phyloP scores from a whole-genome alignment of 441 rosid species.

The Populus hybrid region DNA sequence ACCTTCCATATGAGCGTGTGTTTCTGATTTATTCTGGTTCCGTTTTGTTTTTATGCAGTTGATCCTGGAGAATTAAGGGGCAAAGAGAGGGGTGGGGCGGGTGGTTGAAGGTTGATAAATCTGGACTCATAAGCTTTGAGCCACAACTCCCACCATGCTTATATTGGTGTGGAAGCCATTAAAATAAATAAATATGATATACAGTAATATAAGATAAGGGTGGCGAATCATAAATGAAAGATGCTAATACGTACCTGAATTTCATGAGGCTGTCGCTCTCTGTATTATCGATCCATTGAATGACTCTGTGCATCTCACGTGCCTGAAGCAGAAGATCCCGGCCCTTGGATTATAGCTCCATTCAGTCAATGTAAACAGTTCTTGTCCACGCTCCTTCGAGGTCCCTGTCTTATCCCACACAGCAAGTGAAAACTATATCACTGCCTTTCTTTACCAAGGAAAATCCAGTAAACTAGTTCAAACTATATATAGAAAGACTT shows the following conservation, averaged over 20 bases:
- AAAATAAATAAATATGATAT: too few relatives aligned
- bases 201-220: neutral
- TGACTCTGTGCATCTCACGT: neutral
- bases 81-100: neutral
- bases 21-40: too few relatives aligned
- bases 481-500: too few relatives aligned
- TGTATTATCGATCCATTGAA: too few relatives aligned
- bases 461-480: too few relatives aligned
- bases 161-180: neutral
- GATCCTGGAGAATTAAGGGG: neutral
- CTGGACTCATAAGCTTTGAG: neutral
- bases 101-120: neutral
- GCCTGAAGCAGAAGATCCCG: too few relatives aligned
- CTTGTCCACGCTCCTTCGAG: neutral
- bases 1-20: slow-evolving; percentile 68
- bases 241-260: neutral
- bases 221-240: neutral
- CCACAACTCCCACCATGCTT: neutral
- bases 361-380: too few relatives aligned
- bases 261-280: too few relatives aligned
- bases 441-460: too few relatives aligned
- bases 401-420: neutral
- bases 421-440: too few relatives aligned
- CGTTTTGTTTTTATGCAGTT: neutral
- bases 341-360: too few relatives aligned